Base-by-base conservation (phyloP, 73 alveolate species). In the Stentor coeruleus region DNA sequence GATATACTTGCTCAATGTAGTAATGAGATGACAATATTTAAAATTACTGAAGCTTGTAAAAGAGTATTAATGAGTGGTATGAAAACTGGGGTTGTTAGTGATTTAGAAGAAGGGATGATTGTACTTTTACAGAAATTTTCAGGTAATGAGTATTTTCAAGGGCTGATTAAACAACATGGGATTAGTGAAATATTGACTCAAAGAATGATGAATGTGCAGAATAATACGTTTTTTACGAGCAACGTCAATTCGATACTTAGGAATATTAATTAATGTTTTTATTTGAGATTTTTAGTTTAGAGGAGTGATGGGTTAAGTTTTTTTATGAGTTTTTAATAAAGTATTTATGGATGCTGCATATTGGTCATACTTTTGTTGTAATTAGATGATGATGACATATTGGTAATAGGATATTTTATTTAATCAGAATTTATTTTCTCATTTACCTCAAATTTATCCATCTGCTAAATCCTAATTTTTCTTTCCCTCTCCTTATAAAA, bases 161-260 rank as follows among this genome's bases (percentile, higher is more conserved):
- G 49, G 3, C 1, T 66, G 37, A 28, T 66, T 66, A 66, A 31
- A 2, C 26, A 20, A 26, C 79, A 66, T 28, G 79, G 79, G 2
- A 20, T 66, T 0, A 20, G 36, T 26, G 79, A 66, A 66, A 66
- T 66, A 14, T 40, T 66, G n/a, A 11, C 37, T 20, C 39, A 20
- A 2, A 20, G 79, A 66, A 11, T 40, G 20, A 20, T 20, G 2
- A 26, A 20, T 26, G n/a, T 37, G 26, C 49, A 33, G 39, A 31
- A 66, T 2, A 20, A 66, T 20, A 15, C 40, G 0, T 66, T 66
- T 66, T 66, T 66, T 40, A 66, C 36, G 0, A 66, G 39, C 79
- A 66, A 66, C 37, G n/a, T 66, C 2, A 66, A 66, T 33, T 66
- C 79, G 37, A 66, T 66, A 20, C n/a, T 66, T 11, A 66, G 79